phyloP scores from a whole-genome alignment of 495 filamentous ascomycete species.

The Thozetella sp. region DNA sequence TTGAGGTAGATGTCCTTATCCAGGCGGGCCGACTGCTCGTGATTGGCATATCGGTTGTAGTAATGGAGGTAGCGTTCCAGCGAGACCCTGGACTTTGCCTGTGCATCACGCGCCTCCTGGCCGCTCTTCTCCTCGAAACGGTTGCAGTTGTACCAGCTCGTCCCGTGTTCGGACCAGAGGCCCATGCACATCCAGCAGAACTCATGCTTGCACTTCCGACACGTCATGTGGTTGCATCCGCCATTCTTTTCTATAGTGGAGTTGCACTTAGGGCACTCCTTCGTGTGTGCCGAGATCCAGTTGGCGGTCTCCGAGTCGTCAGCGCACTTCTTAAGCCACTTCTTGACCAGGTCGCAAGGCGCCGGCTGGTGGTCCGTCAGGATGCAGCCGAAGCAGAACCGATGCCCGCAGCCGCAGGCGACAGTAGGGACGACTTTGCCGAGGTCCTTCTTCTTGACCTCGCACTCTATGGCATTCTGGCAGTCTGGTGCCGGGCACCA shows the following conservation, averaged over 20 bases:
- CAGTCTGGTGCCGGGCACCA: constrained; percentile 99
- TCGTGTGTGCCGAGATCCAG: constrained; percentile 99
- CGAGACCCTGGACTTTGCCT: constrained; percentile 85
- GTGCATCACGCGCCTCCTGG: constrained; percentile 82
- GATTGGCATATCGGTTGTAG: constrained; percentile 98
- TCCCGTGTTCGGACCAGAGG: constrained; percentile 96
- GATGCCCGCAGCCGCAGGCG: constrained; percentile 76
- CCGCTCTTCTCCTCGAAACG: constrained; percentile 95
- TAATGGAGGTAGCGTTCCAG: constrained; percentile 96
- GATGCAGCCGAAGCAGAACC: constrained; percentile 97
- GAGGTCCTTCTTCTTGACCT: constrained; percentile 82
- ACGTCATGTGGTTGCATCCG: constrained; percentile 99
- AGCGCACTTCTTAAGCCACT: constrained; percentile 97
- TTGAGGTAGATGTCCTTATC: constrained; percentile 96
- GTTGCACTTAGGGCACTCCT: constrained; percentile 93
- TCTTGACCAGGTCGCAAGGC: constrained; percentile 89
- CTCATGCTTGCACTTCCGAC: constrained; percentile 96
- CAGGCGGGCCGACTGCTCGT: constrained; percentile 95
- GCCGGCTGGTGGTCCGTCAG: constrained; percentile 90
- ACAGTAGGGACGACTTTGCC: constrained; percentile 87
- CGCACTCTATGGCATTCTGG: constrained; percentile 87
- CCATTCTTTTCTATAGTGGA: constrained; percentile 99
- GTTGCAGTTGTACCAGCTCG: constrained; percentile 99
- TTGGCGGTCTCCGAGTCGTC: constrained; percentile 98
- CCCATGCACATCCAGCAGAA: constrained; percentile 99